phyloP scores from a whole-genome alignment of 139 green algal species.

The Dunaliella sp. region DNA sequence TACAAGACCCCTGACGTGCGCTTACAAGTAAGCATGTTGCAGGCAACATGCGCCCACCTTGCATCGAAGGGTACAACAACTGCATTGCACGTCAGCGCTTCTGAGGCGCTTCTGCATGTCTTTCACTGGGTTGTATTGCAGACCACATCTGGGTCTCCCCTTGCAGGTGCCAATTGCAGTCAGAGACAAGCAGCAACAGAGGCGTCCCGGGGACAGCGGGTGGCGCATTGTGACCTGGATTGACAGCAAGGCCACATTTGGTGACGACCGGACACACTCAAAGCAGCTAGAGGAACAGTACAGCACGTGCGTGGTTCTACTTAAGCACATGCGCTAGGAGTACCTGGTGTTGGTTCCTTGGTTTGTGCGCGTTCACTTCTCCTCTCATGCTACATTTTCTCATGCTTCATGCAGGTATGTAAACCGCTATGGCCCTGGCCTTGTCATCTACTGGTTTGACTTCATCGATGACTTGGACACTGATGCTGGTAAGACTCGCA shows the following conservation, averaged over 20 bases:
- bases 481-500: background rate
- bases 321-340: background rate
- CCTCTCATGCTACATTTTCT: background rate
- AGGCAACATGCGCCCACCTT: background rate
- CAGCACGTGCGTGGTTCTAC: slow-evolving; percentile 36
- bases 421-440: slow-evolving; percentile 80
- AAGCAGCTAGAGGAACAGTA: slow-evolving; percentile 72
- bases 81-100: no score
- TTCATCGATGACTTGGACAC: slow-evolving; percentile 63
- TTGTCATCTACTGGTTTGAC: slow-evolving; percentile 94
- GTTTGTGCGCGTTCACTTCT: background rate
- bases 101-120: background rate
- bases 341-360: background rate
- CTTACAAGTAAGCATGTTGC: slow-evolving; percentile 57
- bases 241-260: slow-evolving; percentile 94
- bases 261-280: slow-evolving; percentile 67
- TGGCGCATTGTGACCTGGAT: slow-evolving; percentile 84
- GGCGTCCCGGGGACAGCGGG: background rate
- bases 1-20: slow-evolving; percentile 85
- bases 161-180: slow-evolving; percentile 70
- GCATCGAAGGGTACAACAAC: background rate
- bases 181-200: slow-evolving; percentile 5
- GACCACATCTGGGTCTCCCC: background rate
- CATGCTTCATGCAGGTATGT: slow-evolving; percentile 47
- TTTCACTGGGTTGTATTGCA: background rate